Evolutionary conservation across 164 flowering plant genomes (phyloP).

Genomic region (Cinnamomum chago): DNA sequence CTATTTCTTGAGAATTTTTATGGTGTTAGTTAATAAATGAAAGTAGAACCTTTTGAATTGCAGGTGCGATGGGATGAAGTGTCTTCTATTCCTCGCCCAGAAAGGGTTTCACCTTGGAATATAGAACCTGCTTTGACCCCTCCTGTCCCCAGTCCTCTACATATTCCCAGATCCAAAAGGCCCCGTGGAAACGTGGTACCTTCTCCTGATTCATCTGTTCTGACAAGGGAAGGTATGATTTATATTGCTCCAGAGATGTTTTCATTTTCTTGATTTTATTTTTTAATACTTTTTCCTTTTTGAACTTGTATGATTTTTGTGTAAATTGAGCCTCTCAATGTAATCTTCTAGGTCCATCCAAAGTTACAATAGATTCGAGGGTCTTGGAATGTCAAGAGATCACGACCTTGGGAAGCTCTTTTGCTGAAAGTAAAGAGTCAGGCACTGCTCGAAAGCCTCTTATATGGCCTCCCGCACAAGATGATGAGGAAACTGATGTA

Average conservation of each 20-base stretch:
- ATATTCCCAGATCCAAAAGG: slow-evolving; percentile 72
- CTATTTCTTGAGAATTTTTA: no score
- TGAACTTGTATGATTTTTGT: neutral
- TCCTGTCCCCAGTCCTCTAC: slow-evolving; percentile 65
- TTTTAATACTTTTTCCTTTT: neutral
- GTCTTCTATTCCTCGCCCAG: slow-evolving; percentile 76
- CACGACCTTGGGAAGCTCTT: slow-evolving; percentile 60
- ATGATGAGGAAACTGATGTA: slow-evolving; percentile 53
- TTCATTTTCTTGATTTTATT: neutral
- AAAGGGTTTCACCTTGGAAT: slow-evolving; percentile 97
- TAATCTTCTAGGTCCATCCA: slow-evolving; percentile 50
- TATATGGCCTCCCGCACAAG: slow-evolving; percentile 38
- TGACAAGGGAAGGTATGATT: slow-evolving; percentile 66
- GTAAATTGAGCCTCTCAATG: neutral
- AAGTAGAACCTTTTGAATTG: neutral
- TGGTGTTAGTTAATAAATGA: neutral
- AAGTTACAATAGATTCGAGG: slow-evolving; percentile 59
- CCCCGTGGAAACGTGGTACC: slow-evolving; percentile 57
- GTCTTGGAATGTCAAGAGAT: slow-evolving; percentile 93
- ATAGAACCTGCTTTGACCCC: slow-evolving; percentile 69
- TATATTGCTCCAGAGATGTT: neutral
- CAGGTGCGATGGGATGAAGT: slow-evolving; percentile 98
- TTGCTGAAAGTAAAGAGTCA: slow-evolving; percentile 55
- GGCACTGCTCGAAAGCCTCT: slow-evolving; percentile 56
- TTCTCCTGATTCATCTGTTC: slow-evolving; percentile 68